A percentile compares a stretch with the other conserved stretches of the same genome.
Evolutionary conservation across 495 filamentous ascomycete species (phyloP).

Genomic region (Podospora pseudocomata): DNA sequence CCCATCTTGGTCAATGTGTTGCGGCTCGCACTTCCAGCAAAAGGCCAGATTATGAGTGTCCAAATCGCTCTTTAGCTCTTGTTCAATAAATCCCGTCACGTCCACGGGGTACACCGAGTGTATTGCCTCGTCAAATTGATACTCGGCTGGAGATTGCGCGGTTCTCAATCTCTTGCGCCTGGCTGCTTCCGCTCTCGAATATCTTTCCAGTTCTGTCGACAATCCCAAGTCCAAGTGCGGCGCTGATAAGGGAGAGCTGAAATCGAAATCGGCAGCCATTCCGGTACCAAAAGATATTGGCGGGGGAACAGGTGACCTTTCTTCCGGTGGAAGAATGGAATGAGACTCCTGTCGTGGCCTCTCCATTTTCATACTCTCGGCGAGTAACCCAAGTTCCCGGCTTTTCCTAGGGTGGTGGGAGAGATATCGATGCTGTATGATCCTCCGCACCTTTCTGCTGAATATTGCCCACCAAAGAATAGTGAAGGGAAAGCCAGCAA

Average conservation of each 20-base stretch:
- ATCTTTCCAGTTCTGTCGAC: background rate
- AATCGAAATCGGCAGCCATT: background rate
- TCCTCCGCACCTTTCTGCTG: background rate
- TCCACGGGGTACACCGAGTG: background rate
- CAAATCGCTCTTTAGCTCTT: background rate
- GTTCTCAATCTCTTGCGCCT: background rate
- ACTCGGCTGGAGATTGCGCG: background rate
- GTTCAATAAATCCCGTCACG: background rate
- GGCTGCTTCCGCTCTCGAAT: background rate
- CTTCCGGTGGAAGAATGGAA: background rate
- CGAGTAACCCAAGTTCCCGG: too few relatives aligned
- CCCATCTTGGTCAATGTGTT: too few relatives aligned
- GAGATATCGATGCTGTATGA: background rate
- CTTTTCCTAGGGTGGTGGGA: too few relatives aligned
- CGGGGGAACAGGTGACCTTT: background rate
- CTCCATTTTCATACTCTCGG: too few relatives aligned
- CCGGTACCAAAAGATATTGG: background rate
- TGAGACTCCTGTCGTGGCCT: too few relatives aligned
- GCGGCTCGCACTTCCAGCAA: background rate
- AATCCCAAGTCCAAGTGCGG: background rate
- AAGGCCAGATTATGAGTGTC: background rate
- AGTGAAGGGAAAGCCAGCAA: background rate
- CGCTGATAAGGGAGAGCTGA: background rate
- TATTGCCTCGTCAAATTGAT: background rate
- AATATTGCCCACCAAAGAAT: background rate